These are phyloP conservation scores for Penicillium malachiteum DNA, from an alignment of 495 filamentous ascomycete genomes.

Conservation along the genomic window DNA sequence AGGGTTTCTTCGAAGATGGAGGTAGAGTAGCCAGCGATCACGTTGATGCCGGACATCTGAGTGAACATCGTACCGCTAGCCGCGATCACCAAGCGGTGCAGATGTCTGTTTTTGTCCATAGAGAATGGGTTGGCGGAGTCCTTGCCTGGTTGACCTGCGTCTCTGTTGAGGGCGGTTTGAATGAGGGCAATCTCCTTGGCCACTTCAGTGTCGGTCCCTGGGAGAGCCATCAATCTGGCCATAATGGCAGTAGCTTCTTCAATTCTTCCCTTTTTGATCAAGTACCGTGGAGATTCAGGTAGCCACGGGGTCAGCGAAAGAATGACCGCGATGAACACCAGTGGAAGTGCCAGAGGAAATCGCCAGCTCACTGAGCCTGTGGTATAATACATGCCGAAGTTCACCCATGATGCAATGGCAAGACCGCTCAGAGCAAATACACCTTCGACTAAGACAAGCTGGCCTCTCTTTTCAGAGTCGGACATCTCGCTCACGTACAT, in stretches of 20 bases:
- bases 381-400: constrained; percentile 51
- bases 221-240: constrained; percentile 43
- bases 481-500: constrained; percentile 64
- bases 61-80: constrained; percentile 14
- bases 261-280: constrained; percentile 34
- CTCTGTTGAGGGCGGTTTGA: constrained; percentile 61
- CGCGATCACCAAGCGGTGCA: constrained; percentile 20
- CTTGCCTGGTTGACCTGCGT: constrained; percentile 37
- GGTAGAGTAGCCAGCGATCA: constrained; percentile 21
- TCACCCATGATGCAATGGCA: constrained; percentile 50
- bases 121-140: constrained; percentile 13
- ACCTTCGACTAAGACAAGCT: constrained; percentile 57
- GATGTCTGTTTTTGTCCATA: constrained; percentile 27
- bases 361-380: constrained; percentile 41
- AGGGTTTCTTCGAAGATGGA: constrained; percentile 20
- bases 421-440: constrained; percentile 60
- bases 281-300: constrained; percentile 47
- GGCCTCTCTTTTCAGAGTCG: constrained; percentile 56
- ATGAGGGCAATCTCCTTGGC: constrained; percentile 57
- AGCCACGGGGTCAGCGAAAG: constrained; percentile 37
- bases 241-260: constrained; percentile 30
- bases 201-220: constrained; percentile 26
- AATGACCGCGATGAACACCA: constrained; percentile 27
- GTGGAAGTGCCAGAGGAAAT: constrained; percentile 48
- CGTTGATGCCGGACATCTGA: constrained; percentile 25